Base-by-base conservation (phyloP, 2,329 filamentous ascomycete species). In the Colletotrichum sp. region DNA sequence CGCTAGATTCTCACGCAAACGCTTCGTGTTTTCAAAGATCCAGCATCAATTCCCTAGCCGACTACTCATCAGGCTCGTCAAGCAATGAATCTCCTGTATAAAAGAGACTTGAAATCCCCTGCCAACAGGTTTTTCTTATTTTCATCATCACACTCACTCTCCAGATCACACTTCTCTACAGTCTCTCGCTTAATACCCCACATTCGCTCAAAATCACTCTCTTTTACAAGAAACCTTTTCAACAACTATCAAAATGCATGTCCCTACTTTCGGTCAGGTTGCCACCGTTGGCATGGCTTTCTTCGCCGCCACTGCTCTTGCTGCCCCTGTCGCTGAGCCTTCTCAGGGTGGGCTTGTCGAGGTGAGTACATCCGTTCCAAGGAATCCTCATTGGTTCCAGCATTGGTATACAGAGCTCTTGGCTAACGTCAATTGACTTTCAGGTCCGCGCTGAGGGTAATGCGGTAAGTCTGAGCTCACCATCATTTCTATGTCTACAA, bases 241-340 rank as follows among this genome's bases (percentile, higher is more conserved):
- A 18, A n/a, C 13, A 30, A 55, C 34, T 43, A 34, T 52, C 69
- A 75, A 75, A 36, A 75, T 75, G 73, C 73, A 73, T 48, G 48
- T 68, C 34, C 73, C 73, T 59, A 75, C 73, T 21, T 59, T 75
- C 34, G 69, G 62, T 30, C 73, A 75, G 63, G 43, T 75, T 68
- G 73, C 73, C 73, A 75, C 73, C 21, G 32, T 75, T 12, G 73
- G 73, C 58, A 68, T 75, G 38, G 69, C 69, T 58, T 73, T 75
- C 73, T 68, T 75, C 24, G 48, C 73, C 34, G 56, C 24, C 28
- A 62, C 73, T 32, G 69, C 69, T 18, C 24, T 75, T 58, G 69
- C 73, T 59, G 56, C n/a, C 7, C 73, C 73, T 48, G 24, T 72
- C 9, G 69, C 69, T 21, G 69, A 63, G 73, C 62, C 69, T n/a